Conservation (phyloP, 1,284 basidiomycete species). For the Austropuccinia psidii region DNA sequence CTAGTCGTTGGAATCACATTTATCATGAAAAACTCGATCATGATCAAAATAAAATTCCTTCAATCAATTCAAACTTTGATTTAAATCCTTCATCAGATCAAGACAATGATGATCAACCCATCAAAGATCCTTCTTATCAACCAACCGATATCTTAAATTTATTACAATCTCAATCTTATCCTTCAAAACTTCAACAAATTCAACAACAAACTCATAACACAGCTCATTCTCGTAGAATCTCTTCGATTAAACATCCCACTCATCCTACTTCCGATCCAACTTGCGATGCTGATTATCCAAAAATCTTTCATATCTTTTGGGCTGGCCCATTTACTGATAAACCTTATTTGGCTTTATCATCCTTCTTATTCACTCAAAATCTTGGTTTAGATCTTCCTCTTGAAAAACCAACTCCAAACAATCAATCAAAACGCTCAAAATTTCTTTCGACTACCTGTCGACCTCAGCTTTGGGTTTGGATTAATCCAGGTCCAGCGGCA, state of each 20-base stretch:
- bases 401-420: slow-evolving; percentile 39
- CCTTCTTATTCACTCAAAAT: slow-evolving; percentile 73
- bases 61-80: slow-evolving; percentile 46
- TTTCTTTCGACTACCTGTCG: slow-evolving; percentile 53
- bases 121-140: slow-evolving; percentile 41
- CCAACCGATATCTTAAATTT: slow-evolving; percentile 39
- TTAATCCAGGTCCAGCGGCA: slow-evolving; percentile 63
- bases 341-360: slow-evolving; percentile 67
- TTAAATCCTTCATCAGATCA: slow-evolving; percentile 32
- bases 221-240: slow-evolving; percentile 27
- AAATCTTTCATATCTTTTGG: slow-evolving; percentile 79
- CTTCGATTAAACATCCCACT: slow-evolving; percentile 46
- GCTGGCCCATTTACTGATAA: slow-evolving; percentile 75
- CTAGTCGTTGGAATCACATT: slow-evolving; percentile 60
- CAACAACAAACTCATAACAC: slow-evolving; percentile 17
- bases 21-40: slow-evolving; percentile 56
- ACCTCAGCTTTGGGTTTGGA: slow-evolving; percentile 79
- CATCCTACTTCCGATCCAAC: slow-evolving; percentile 48
- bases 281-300: slow-evolving; percentile 63
- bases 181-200: slow-evolving; percentile 38
- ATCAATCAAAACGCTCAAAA: slow-evolving; percentile 28
- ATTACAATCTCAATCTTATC: slow-evolving; percentile 37
- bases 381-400: slow-evolving; percentile 57
- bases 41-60: too few species aligned
- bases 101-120: slow-evolving; percentile 37